These are phyloP conservation scores for Litsea cubeba DNA, from an alignment of 164 flowering plant genomes.

Conservation along the genomic window DNA sequence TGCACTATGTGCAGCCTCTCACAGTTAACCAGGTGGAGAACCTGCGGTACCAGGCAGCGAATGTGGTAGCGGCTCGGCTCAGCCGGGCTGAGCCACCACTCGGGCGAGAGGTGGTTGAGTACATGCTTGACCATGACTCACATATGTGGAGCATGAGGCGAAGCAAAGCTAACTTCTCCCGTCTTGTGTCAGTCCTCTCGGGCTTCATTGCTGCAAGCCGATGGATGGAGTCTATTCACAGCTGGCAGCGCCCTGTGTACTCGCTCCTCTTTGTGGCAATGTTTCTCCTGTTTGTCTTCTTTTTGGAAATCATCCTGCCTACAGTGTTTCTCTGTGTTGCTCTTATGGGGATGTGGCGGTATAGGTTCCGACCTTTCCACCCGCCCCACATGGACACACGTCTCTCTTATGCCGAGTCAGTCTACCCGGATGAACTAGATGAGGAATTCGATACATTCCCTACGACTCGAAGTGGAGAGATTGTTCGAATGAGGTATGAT, in stretches of 20 bases:
- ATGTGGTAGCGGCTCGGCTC: conserved; percentile 27
- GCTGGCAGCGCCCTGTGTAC: conserved; percentile 31
- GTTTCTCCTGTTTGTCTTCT: conserved; percentile 12
- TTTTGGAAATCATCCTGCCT: conserved; percentile 26
- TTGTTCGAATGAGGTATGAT: conserved; percentile 32
- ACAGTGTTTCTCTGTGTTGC: conserved; percentile 13
- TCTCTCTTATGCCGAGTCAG: conserved; percentile 25
- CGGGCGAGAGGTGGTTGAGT: conserved; percentile 39
- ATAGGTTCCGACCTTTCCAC: conserved; percentile 15
- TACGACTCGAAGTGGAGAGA: conserved; percentile 19
- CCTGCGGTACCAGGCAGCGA: conserved; percentile 37
- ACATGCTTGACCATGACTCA: conserved; percentile 44
- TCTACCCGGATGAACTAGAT: conserved; percentile 24
- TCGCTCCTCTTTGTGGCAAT: conserved; percentile 19
- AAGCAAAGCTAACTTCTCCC: conserved; percentile 38
- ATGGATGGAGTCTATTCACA: conserved; percentile 25
- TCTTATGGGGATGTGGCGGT: conserved; percentile 23
- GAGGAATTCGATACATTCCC: conserved; percentile 36
- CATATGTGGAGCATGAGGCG: conserved; percentile 42
- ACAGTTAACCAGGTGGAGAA: conserved; percentile 30
- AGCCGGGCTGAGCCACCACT: conserved; percentile 43
- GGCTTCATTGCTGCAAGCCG: conserved; percentile 16
- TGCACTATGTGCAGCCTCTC: conserved; percentile 42
- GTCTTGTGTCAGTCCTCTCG: conserved; percentile 27
- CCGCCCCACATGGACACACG: conserved; percentile 32